These are phyloP conservation scores for Persicaria tinctoria DNA, from an alignment of 148 eudicot species.

Conservation along the genomic window DNA sequence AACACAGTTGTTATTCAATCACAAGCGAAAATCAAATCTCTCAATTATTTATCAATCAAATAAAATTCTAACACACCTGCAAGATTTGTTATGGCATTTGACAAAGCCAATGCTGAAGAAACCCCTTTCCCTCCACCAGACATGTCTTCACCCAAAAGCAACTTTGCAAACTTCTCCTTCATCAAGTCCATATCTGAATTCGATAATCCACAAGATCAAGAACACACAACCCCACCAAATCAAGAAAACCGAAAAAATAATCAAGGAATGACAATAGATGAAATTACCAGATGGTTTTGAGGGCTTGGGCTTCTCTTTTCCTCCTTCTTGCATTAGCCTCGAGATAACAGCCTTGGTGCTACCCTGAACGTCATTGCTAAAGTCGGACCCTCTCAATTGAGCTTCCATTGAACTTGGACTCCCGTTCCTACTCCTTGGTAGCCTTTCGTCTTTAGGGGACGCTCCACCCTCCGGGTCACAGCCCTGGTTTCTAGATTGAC, in stretches of 20 bases:
- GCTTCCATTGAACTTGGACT: not conserved
- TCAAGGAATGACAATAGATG: too few species aligned
- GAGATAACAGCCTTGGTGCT: slow-evolving; percentile 4
- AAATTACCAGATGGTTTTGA: not conserved
- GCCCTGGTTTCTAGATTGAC: not conserved
- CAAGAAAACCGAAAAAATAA: not conserved
- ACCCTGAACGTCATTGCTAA: not conserved
- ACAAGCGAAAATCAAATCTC: too few species aligned
- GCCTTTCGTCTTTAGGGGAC: not conserved
- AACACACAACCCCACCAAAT: not conserved
- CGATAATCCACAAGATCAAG: not conserved
- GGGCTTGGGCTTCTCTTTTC: not conserved
- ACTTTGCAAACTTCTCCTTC: slow-evolving; percentile 13
- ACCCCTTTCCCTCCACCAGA: slow-evolving; percentile 16
- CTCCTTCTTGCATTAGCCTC: not conserved
- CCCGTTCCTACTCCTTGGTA: not conserved
- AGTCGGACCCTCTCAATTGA: not conserved
- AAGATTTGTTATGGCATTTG: slow-evolving; percentile 12
- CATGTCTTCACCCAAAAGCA: slow-evolving; percentile 14
- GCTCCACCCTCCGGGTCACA: not conserved
- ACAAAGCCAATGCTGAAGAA: slow-evolving; percentile 10
- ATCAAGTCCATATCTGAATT: slow-evolving; percentile 11
- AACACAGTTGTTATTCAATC: too few species aligned
- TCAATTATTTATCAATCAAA: too few species aligned
- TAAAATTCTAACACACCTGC: not conserved